phyloP scores from a whole-genome alignment of 345 rosid species.

The Sisymbrium irio region DNA sequence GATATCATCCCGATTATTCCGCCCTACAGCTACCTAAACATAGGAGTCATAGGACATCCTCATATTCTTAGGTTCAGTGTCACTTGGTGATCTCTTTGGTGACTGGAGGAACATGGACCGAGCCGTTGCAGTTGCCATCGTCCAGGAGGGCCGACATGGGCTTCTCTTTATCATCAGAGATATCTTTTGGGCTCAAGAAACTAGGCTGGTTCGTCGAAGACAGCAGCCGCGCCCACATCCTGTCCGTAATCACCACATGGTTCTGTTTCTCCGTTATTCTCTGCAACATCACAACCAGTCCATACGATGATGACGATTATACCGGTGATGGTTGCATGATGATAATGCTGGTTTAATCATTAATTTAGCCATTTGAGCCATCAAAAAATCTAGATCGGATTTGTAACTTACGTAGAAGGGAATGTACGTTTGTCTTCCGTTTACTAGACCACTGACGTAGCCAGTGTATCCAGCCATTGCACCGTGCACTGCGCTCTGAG shows the following conservation, averaged over 20 bases:
- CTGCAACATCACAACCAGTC: slow-evolving; percentile 36
- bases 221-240: slow-evolving; percentile 83
- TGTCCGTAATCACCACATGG: slow-evolving; percentile 68
- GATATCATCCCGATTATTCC: neutral
- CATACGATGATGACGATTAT: neutral
- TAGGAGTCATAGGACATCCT: neutral
- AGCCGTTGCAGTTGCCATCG: slow-evolving; percentile 31
- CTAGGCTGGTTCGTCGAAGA: slow-evolving; percentile 83
- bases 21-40: neutral
- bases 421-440: slow-evolving; percentile 79
- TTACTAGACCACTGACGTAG: slow-evolving; percentile 68
- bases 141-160: slow-evolving; percentile 26
- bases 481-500: slow-evolving; percentile 83
- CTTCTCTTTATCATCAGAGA: slow-evolving; percentile 21
- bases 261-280: slow-evolving; percentile 57
- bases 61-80: neutral
- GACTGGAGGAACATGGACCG: slow-evolving; percentile 30
- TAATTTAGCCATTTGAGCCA: neutral
- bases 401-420: slow-evolving; percentile 64
- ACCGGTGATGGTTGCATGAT: too few species aligned
- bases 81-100: slow-evolving; percentile 31
- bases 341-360: neutral
- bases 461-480: slow-evolving; percentile 97
- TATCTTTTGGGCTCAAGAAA: slow-evolving; percentile 43
- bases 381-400: neutral